Conservation (phyloP, 257 asterid species). For the Solanum peruvianum region DNA sequence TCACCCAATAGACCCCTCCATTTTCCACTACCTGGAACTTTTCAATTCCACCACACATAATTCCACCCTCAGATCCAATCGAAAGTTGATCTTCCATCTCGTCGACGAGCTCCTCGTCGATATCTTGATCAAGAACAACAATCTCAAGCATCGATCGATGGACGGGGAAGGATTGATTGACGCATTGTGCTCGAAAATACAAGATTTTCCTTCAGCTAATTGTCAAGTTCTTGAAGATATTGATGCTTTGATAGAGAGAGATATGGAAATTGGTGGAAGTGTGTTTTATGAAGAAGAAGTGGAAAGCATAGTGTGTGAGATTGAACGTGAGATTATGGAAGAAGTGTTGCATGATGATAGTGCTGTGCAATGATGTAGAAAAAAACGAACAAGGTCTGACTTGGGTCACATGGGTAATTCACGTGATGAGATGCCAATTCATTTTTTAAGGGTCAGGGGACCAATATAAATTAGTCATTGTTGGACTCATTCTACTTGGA, state of each 20-base stretch:
- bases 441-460: not conserved
- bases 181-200: conserved; percentile 28
- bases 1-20: conserved; percentile 73
- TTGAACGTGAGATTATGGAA: conserved; percentile 53
- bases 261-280: conserved; percentile 8
- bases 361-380: not conserved
- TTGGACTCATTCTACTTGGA: conserved; percentile 18
- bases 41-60: conserved; percentile 4
- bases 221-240: conserved; percentile 65
- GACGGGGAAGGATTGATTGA: conserved; percentile 14
- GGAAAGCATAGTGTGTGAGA: conserved; percentile 40
- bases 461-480: not conserved
- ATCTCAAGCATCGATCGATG: not conserved
- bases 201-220: conserved; percentile 35
- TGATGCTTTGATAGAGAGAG: conserved; percentile 42
- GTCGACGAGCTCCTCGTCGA: conserved; percentile 53
- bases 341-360: conserved; percentile 45
- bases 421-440: conserved; percentile 48
- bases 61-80: conserved; percentile 30
- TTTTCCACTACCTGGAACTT: conserved; percentile 70
- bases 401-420: conserved; percentile 44
- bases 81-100: conserved; percentile 62
- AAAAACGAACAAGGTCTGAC: conserved; percentile 12
- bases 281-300: conserved; percentile 24
- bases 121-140: conserved; percentile 7